These are phyloP conservation scores for Galerina marginata DNA, from an alignment of 768 basidiomycete species.

Conservation along the genomic window DNA sequence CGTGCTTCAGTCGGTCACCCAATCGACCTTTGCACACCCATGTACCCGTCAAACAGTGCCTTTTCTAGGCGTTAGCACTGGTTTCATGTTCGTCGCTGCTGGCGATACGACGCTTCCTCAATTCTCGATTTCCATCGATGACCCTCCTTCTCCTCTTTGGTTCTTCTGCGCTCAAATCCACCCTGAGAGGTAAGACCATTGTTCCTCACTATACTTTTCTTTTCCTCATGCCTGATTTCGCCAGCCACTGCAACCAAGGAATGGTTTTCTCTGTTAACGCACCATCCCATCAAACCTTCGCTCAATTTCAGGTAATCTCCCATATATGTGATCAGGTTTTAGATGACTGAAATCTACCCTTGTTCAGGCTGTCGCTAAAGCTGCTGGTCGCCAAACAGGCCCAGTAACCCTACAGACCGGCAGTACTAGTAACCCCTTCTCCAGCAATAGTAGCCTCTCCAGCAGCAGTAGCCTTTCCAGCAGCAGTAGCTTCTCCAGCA, in stretches of 20 bases:
- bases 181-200: conserved; percentile 24
- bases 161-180: conserved; percentile 62
- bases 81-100: conserved; percentile 36
- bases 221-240: conserved; percentile 4
- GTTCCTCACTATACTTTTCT: neutral
- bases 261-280: conserved; percentile 71
- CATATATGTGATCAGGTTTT: neutral
- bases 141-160: conserved; percentile 56
- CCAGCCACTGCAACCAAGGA: conserved; percentile 54
- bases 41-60: conserved; percentile 43
- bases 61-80: conserved; percentile 50
- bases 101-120: conserved; percentile 39
- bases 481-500: no score
- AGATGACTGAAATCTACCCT: no score
- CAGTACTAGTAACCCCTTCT: no score
- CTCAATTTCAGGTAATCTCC: conserved; percentile 46
- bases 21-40: conserved; percentile 62
- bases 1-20: conserved; percentile 56
- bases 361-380: conserved; percentile 23
- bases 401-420: no score
- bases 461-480: no score
- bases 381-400: no score
- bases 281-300: conserved; percentile 50
- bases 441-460: no score
- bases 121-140: conserved; percentile 52